Base-by-base conservation (phyloP, 148 eudicot species). In the Vaccinium vitisidaea region DNA sequence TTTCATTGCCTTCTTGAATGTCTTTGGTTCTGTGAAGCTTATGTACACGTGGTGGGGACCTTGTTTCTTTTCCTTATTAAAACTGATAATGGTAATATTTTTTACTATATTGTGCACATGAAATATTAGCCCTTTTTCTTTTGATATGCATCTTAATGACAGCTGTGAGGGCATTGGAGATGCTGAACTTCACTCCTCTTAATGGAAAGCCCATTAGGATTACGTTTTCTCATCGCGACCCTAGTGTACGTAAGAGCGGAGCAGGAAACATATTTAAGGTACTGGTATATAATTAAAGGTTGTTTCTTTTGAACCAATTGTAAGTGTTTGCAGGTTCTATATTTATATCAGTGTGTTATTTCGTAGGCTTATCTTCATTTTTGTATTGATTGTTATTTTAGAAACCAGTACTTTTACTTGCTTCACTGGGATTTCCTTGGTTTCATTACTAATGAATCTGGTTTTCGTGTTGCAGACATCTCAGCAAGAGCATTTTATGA, bases 211-310 rank as follows among this genome's bases (percentile, higher is more conserved):
- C 98, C 75, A 94, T 94, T 53, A 91, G 99, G 91, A 85, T 96
- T 19, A 94, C 90, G 98, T 93, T 91, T 87, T 94, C 98, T 43
- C 92, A 94, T 80, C 92, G 97, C 11, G 98, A 96, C 82, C 95
- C 95, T 61, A 91, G 88, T 85, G 70, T 86, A 2, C 98, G 98
- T 71, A 92, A 85, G 81, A 94, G 98, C 84, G 98, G 98, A 23
- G 81, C 91, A 77, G 98, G 93, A 67, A 97, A 95, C 84, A 94
- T 97, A 14, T 97, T 97, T 63, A 97, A 97, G 99, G 99, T 96
- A 86, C 59, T 11, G 8, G 27, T 48, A 25, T 43, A 39, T 27
- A 36, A 36, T 36, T 36, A 36, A 36, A 36, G 39, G 39, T 36
- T 36, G 39, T 36, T 36, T 36, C 39, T 36, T 36, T 3, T 36